phyloP scores from a whole-genome alignment of 768 basidiomycete genomes.

The Boletus subcaerulescens region DNA sequence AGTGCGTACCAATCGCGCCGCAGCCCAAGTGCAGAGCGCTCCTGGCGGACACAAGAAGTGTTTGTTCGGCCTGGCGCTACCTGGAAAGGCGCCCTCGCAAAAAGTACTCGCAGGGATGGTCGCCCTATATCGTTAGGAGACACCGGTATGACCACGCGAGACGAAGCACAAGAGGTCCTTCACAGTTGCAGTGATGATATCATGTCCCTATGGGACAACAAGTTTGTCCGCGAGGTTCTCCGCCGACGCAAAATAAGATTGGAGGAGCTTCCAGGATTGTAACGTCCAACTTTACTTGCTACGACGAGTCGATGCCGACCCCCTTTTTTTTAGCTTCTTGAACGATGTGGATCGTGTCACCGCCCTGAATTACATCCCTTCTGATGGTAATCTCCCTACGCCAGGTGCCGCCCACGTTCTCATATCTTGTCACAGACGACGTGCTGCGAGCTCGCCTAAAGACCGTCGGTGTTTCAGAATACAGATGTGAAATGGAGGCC shows the following conservation, averaged over 20 bases:
- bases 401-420: background rate
- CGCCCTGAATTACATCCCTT: constrained; percentile 41
- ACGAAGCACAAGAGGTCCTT: constrained; percentile 42
- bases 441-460: constrained; percentile 52
- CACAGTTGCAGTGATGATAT: constrained; percentile 42
- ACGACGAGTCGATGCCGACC: background rate
- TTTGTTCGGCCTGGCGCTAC: constrained; percentile 59
- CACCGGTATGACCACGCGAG: constrained; percentile 26
- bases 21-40: constrained; percentile 17
- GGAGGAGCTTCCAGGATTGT: constrained; percentile 54
- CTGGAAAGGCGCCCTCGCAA: constrained; percentile 61
- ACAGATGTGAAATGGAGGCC: constrained; percentile 78
- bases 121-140: constrained; percentile 28
- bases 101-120: constrained; percentile 22
- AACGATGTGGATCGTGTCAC: constrained; percentile 52
- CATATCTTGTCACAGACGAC: constrained; percentile 38
- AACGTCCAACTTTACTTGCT: constrained; percentile 9
- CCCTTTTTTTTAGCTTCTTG: constrained; percentile 37
- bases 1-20: constrained; percentile 18
- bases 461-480: constrained; percentile 76
- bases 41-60: constrained; percentile 37
- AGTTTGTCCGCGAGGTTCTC: constrained; percentile 41
- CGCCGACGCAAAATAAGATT: constrained; percentile 43
- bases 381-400: constrained; percentile 37
- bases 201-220: constrained; percentile 44